Evolutionary conservation across 2,329 filamentous ascomycete species (phyloP).

Genomic region (Aschersonia sp.): DNA sequence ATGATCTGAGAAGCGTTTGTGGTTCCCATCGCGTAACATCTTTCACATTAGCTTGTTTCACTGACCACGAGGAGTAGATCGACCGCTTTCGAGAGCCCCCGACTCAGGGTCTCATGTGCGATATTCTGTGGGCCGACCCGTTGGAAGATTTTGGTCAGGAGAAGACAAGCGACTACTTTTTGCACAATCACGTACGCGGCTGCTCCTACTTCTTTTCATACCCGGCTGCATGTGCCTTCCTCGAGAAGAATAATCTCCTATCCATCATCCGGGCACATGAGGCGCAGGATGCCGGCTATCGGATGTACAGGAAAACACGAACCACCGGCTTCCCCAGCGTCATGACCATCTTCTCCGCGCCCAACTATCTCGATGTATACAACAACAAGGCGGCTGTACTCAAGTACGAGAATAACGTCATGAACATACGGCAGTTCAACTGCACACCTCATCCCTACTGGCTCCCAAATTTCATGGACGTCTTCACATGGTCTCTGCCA

Average conservation of each 20-base stretch:
- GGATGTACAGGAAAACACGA: conserved; percentile 97
- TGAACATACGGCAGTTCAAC: conserved; percentile 99
- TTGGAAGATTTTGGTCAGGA: conserved; percentile 98
- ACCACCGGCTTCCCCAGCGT: conserved; percentile 98
- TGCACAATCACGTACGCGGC: conserved; percentile 96
- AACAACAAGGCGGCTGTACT: conserved; percentile 99
- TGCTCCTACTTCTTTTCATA: conserved; percentile 99
- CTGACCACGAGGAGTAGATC: conserved; percentile 43
- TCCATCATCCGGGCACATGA: conserved; percentile 97
- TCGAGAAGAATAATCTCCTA: conserved; percentile 97
- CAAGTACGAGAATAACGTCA: conserved; percentile 99
- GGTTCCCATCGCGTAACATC: not conserved
- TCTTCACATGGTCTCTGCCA: conserved; percentile 98
- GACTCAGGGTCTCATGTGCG: conserved; percentile 96
- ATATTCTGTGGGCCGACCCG: conserved; percentile 97
- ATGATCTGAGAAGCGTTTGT: conserved; percentile 77
- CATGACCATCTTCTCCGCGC: conserved; percentile 99
- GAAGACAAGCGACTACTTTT: conserved; percentile 93
- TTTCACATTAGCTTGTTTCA: not conserved
- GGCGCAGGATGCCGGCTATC: conserved; percentile 94
- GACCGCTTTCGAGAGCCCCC: conserved; percentile 96
- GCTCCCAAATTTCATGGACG: conserved; percentile 99
- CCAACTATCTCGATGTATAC: conserved; percentile 97
- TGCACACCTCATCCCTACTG: conserved; percentile 98
- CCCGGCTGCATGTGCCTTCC: conserved; percentile 87